Conservation (phyloP, 2,329 filamentous ascomycete genomes). For the Thelonectria blattea region DNA sequence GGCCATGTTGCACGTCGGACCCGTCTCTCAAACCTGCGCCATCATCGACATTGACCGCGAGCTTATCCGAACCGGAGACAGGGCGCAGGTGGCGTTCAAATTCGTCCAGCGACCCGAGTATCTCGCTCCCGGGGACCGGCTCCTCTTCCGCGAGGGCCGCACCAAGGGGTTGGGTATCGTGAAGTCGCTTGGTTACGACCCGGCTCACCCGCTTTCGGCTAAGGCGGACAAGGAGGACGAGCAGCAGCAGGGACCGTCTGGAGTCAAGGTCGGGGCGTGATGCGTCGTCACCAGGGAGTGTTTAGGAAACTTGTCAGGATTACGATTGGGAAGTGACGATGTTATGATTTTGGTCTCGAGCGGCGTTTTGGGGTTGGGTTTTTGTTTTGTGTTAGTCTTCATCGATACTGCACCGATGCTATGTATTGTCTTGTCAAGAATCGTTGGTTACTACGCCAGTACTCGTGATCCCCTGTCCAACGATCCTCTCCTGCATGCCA, state of each 20-base stretch:
- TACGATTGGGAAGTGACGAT: constrained; percentile 20
- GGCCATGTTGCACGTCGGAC: constrained; percentile 96
- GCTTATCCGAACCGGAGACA: constrained; percentile 91
- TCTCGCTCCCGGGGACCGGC: constrained; percentile 82
- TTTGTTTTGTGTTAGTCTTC: constrained; percentile 3
- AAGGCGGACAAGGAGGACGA: constrained; percentile 24
- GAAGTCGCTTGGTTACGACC: constrained; percentile 88
- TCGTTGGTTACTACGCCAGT: background rate
- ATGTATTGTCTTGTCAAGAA: background rate
- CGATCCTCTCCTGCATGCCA: background rate
- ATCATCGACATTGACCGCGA: constrained; percentile 98
- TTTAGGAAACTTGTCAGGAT: background rate
- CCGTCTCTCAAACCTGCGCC: constrained; percentile 92
- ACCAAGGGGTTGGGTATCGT: constrained; percentile 97
- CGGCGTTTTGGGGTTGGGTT: constrained; percentile 23
- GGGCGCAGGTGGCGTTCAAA: constrained; percentile 91
- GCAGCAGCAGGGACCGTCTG: constrained; percentile 28
- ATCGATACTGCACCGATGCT: background rate
- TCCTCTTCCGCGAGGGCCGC: constrained; percentile 91
- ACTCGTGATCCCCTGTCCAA: background rate
- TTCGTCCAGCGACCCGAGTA: constrained; percentile 97
- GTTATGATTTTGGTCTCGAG: constrained; percentile 18
- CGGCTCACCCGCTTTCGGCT: constrained; percentile 52
- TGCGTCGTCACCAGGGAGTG: background rate
- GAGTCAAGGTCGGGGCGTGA: constrained; percentile 36